Conservation (phyloP, 495 filamentous ascomycete genomes). For the Penicillium coffeae region DNA sequence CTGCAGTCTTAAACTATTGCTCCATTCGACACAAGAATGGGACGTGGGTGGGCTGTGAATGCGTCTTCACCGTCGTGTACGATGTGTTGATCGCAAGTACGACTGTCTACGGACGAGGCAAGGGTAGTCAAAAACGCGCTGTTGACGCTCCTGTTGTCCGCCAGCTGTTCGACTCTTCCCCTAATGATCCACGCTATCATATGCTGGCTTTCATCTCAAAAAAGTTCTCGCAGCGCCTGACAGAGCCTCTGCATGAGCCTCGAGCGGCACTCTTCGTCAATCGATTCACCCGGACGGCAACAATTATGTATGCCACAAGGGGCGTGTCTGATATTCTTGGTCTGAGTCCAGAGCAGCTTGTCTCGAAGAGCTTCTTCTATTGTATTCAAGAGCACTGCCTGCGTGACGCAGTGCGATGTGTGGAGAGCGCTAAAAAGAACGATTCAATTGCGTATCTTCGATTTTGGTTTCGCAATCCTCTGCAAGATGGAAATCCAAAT, state of each 20-base stretch:
- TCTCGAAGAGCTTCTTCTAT: constrained; percentile 24
- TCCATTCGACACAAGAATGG: constrained; percentile 65
- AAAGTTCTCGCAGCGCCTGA: constrained; percentile 68
- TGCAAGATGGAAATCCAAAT: constrained; percentile 34
- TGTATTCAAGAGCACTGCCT: constrained; percentile 48
- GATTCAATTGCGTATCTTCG: constrained; percentile 90
- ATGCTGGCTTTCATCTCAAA: constrained; percentile 83
- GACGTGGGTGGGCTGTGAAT: constrained; percentile 78
- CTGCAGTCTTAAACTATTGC: constrained; percentile 79
- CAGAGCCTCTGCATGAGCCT: constrained; percentile 63
- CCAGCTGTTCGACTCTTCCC: constrained; percentile 74
- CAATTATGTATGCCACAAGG: constrained; percentile 82
- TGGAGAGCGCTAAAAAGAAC: constrained; percentile 87
- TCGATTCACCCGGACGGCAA: constrained; percentile 76
- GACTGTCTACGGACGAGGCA: constrained; percentile 68
- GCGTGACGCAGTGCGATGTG: constrained; percentile 66
- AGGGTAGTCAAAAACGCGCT: constrained; percentile 70
- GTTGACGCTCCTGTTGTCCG: constrained; percentile 76
- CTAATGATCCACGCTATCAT: constrained; percentile 81
- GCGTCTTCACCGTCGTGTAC: constrained; percentile 84
- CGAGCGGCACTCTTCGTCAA: constrained; percentile 84
- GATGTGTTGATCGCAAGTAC: constrained; percentile 84
- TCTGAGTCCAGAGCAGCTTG: constrained; percentile 39
- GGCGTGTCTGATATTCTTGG: constrained; percentile 71
- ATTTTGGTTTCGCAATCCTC: constrained; percentile 82